Percentiles rank a stretch among this genome's conserved stretches.
Conservation (phyloP, 371 early-diverging fungal genomes). For the Circinella minor region DNA sequence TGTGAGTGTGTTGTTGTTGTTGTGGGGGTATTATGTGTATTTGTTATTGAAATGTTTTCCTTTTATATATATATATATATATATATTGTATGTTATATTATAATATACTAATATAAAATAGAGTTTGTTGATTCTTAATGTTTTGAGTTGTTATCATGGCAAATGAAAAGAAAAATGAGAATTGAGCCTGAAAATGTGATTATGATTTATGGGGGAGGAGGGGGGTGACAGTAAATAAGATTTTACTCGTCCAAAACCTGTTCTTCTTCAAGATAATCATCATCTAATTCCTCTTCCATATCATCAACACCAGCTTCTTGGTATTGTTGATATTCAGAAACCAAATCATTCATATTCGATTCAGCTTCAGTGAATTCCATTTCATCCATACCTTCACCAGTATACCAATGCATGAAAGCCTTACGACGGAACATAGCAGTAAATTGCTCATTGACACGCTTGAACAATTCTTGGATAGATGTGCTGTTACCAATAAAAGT, state of each 20-base stretch:
- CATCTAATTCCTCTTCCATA: slow-evolving; percentile 39
- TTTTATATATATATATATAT: too few relatives aligned
- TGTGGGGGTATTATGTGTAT: too few relatives aligned
- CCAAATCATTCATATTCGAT: slow-evolving; percentile 92
- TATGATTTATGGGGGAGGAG: not conserved
- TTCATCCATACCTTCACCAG: slow-evolving; percentile 95
- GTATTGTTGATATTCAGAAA: slow-evolving; percentile 96
- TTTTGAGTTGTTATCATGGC: too few relatives aligned
- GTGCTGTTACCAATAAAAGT: slow-evolving; percentile 99
- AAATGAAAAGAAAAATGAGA: too few relatives aligned
- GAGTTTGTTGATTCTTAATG: too few relatives aligned
- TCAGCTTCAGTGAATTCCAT: slow-evolving; percentile 92
- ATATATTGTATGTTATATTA: too few relatives aligned
- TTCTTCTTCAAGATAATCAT: slow-evolving; percentile 57
- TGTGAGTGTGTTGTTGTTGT: too few relatives aligned
- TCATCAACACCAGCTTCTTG: slow-evolving; percentile 84
- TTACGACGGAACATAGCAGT: slow-evolving; percentile 90
- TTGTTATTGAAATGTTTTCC: too few relatives aligned
- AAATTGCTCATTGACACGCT: slow-evolving; percentile 95
- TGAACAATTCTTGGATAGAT: slow-evolving; percentile 97
- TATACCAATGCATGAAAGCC: slow-evolving; percentile 97
- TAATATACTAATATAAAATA: too few relatives aligned
- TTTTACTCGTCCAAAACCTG: slow-evolving; percentile 28
- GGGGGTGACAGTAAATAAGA: slow-evolving; percentile 17
- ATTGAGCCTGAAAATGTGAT: too few relatives aligned